These are phyloP conservation scores for Penicillium sp. DNA, from an alignment of 2,329 filamentous ascomycete species.

Conservation along the genomic window DNA sequence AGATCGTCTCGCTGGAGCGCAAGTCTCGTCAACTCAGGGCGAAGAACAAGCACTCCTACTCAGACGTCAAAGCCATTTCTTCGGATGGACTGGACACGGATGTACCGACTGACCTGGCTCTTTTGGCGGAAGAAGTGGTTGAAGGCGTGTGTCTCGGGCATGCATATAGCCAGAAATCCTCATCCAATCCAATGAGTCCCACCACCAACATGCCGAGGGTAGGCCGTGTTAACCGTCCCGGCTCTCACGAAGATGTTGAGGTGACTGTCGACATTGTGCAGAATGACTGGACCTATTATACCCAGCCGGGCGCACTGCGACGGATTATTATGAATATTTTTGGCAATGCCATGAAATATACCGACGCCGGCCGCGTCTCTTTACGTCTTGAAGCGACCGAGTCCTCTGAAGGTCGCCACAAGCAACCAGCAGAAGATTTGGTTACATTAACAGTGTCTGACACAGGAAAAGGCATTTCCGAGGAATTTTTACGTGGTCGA, in stretches of 20 bases:
- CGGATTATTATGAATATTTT: slow-evolving; percentile 68
- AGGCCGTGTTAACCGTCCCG: slow-evolving; percentile 4
- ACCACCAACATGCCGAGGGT: slow-evolving; percentile 14
- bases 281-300: slow-evolving; percentile 58
- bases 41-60: slow-evolving; percentile 28
- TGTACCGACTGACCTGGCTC: slow-evolving; percentile 48
- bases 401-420: slow-evolving; percentile 35
- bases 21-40: slow-evolving; percentile 42
- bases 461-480: slow-evolving; percentile 68
- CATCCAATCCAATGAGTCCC: slow-evolving; percentile 31
- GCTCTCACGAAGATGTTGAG: slow-evolving; percentile 40
- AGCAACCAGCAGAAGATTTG: slow-evolving; percentile 39
- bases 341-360: slow-evolving; percentile 68
- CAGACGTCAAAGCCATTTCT: slow-evolving; percentile 38
- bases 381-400: slow-evolving; percentile 44
- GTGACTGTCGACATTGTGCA: slow-evolving; percentile 60
- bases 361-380: slow-evolving; percentile 56
- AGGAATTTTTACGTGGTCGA: slow-evolving; percentile 64
- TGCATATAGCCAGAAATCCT: slow-evolving; percentile 41
- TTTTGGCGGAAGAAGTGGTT: slow-evolving; percentile 58
- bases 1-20: slow-evolving; percentile 52
- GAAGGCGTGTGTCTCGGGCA: slow-evolving; percentile 61
- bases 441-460: slow-evolving; percentile 60
- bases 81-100: slow-evolving; percentile 40
- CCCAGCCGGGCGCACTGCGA: slow-evolving; percentile 59